These are phyloP conservation scores for Stagonosporopsis chrysanthemi DNA, from an alignment of 2,329 filamentous ascomycete genomes.

Conservation along the genomic window DNA sequence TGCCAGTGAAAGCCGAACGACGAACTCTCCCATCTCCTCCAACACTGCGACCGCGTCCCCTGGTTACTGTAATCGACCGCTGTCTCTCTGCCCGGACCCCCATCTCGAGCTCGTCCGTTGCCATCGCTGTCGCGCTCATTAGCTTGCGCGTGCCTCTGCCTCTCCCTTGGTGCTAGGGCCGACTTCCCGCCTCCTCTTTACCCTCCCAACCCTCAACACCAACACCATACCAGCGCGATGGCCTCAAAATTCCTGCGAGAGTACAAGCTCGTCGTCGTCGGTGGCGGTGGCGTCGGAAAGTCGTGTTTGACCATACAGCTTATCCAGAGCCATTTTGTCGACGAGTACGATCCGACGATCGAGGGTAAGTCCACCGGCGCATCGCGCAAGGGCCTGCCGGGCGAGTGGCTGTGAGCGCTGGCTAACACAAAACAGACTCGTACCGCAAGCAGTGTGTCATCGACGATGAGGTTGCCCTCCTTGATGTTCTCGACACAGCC, in stretches of 20 bases:
- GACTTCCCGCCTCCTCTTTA: constrained; percentile 19
- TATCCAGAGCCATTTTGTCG: constrained; percentile 88
- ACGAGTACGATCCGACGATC: constrained; percentile 99
- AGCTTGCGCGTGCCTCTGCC: constrained; percentile 24
- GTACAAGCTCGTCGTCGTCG: constrained; percentile 81
- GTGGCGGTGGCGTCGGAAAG: constrained; percentile 98
- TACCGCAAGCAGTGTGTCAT: constrained; percentile 99
- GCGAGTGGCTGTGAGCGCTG: neutral
- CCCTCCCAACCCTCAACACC: constrained; percentile 17
- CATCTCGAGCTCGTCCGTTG: constrained; percentile 12
- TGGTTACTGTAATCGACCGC: constrained; percentile 12
- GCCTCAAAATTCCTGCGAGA: constrained; percentile 58
- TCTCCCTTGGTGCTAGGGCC: constrained; percentile 21
- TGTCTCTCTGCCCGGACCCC: constrained; percentile 6
- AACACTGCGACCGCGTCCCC: constrained; percentile 17
- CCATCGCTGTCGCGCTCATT: constrained; percentile 30
- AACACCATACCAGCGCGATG: constrained; percentile 32
- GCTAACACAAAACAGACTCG: constrained; percentile 70
- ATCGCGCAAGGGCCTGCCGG: constrained; percentile 1
- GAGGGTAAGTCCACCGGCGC: constrained; percentile 71
- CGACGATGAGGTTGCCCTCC: constrained; percentile 95
- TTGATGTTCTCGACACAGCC: constrained; percentile 97
- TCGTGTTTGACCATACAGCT: constrained; percentile 96
- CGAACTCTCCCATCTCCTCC: constrained; percentile 16
- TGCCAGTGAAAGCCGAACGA: constrained; percentile 16